These are phyloP conservation scores for Nicotiana undulata DNA, from an alignment of 257 asterid genomes.

Conservation along the genomic window DNA sequence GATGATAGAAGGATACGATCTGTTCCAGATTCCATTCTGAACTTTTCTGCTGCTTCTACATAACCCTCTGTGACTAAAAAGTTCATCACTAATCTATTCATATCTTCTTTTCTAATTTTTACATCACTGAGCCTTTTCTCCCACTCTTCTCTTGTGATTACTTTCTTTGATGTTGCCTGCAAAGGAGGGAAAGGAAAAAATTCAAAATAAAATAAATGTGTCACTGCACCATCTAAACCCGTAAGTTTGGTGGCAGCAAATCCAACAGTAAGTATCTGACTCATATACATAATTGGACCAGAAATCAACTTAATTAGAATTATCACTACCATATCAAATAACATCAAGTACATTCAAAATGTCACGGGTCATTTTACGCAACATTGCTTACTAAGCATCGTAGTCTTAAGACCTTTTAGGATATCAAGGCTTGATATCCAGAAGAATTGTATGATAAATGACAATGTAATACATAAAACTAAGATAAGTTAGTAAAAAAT, in stretches of 20 bases:
- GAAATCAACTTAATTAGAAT: not conserved
- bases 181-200: constrained; percentile 12
- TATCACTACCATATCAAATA: not conserved
- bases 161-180: constrained; percentile 60
- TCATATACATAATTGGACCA: not conserved
- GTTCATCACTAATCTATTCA: constrained; percentile 81
- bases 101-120: constrained; percentile 58
- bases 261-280: not conserved
- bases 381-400: too few species aligned
- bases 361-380: too few species aligned
- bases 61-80: constrained; percentile 79
- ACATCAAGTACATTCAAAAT: too few species aligned
- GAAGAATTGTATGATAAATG: not conserved
- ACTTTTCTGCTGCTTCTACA: constrained; percentile 74
- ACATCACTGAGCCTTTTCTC: constrained; percentile 56
- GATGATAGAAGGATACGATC: constrained; percentile 54
- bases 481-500: not conserved
- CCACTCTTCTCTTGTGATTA: constrained; percentile 73
- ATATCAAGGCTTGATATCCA: not conserved
- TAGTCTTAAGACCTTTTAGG: too few species aligned
- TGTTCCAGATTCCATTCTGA: constrained; percentile 74
- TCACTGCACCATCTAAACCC: not conserved
- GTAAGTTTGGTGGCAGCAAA: not conserved
- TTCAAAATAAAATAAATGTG: not conserved
- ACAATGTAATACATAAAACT: not conserved